These are phyloP conservation scores for Grosmannia huntii DNA, from an alignment of 2,329 filamentous ascomycete genomes.

Conservation along the genomic window DNA sequence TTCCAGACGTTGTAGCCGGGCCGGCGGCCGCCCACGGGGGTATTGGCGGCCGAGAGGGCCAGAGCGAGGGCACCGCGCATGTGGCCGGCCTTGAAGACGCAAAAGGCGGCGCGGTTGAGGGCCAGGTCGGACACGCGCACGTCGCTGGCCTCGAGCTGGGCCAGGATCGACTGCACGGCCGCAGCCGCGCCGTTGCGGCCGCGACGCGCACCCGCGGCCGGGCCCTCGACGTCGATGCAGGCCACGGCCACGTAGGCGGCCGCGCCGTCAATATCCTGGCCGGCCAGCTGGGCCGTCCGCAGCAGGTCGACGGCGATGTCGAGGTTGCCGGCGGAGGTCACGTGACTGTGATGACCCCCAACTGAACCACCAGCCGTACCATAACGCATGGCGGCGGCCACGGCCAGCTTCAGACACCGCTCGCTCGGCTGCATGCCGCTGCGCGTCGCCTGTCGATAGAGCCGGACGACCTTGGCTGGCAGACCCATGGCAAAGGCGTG, in stretches of 20 bases:
- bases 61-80: slow-evolving; percentile 17
- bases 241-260: slow-evolving; percentile 26
- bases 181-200: slow-evolving; percentile 4
- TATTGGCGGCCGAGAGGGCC: slow-evolving; percentile 16
- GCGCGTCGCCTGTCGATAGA: slow-evolving; percentile 25
- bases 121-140: slow-evolving; percentile 15
- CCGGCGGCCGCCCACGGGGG: neutral
- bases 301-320: slow-evolving; percentile 27
- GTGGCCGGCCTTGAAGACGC: slow-evolving; percentile 17
- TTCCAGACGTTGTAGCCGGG: slow-evolving; percentile 20
- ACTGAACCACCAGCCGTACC: too few species aligned
- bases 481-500: slow-evolving; percentile 21
- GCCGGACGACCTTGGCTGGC: slow-evolving; percentile 20
- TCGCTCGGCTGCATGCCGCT: slow-evolving; percentile 24
- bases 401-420: slow-evolving; percentile 33
- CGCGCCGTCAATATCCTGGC: slow-evolving; percentile 28
- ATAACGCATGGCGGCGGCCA: slow-evolving; percentile 27
- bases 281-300: slow-evolving; percentile 23
- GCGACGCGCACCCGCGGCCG: slow-evolving; percentile 7
- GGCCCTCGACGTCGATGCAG: slow-evolving; percentile 22
- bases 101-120: slow-evolving; percentile 19
- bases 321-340: slow-evolving; percentile 3
- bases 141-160: slow-evolving; percentile 12
- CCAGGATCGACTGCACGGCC: slow-evolving; percentile 13
- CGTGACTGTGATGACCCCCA: slow-evolving; percentile 9